Percentiles rank a stretch among this genome's conserved stretches.
phyloP scores from a whole-genome alignment of 768 basidiomycete species.

The Boletus barrowsii region DNA sequence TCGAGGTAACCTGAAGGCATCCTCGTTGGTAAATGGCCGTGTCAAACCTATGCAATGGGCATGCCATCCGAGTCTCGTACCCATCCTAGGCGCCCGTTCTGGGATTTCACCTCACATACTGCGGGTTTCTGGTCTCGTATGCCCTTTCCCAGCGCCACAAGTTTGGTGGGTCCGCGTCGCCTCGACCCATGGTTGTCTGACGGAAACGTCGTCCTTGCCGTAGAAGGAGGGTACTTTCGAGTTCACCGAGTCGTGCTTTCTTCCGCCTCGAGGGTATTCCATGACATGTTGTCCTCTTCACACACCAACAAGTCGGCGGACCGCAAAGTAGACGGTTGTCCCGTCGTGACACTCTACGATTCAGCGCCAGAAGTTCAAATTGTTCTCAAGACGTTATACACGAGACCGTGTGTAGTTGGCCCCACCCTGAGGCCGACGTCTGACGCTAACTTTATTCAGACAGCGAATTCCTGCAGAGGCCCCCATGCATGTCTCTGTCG shows the following conservation, averaged over 20 bases:
- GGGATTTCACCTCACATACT: constrained; percentile 11
- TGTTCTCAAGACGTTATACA: constrained; percentile 22
- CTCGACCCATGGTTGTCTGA: constrained; percentile 25
- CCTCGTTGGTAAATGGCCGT: constrained; percentile 28
- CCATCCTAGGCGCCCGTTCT: constrained; percentile 10
- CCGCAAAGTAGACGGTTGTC: constrained; percentile 22
- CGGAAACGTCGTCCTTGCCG: constrained; percentile 24
- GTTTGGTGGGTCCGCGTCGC: constrained; percentile 13
- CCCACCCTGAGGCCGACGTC: neutral
- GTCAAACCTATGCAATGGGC: constrained; percentile 23
- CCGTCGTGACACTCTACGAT: constrained; percentile 21
- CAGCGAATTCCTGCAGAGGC: constrained; percentile 19
- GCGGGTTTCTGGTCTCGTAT: constrained; percentile 18
- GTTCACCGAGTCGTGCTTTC: constrained; percentile 22
- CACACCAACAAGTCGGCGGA: constrained; percentile 9
- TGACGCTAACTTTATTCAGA: constrained; percentile 11
- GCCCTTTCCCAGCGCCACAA: constrained; percentile 16
- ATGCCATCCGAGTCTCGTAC: constrained; percentile 14
- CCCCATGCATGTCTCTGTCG: constrained; percentile 20
- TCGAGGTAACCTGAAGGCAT: constrained; percentile 24
- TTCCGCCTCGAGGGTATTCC: constrained; percentile 22
- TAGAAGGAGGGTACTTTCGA: constrained; percentile 20
- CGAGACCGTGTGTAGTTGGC: constrained; percentile 21
- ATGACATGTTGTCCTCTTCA: constrained; percentile 13
- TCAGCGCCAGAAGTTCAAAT: constrained; percentile 23